phyloP scores from a whole-genome alignment of 2,329 filamentous ascomycete species.

The Thermomyces lanuginosus region DNA sequence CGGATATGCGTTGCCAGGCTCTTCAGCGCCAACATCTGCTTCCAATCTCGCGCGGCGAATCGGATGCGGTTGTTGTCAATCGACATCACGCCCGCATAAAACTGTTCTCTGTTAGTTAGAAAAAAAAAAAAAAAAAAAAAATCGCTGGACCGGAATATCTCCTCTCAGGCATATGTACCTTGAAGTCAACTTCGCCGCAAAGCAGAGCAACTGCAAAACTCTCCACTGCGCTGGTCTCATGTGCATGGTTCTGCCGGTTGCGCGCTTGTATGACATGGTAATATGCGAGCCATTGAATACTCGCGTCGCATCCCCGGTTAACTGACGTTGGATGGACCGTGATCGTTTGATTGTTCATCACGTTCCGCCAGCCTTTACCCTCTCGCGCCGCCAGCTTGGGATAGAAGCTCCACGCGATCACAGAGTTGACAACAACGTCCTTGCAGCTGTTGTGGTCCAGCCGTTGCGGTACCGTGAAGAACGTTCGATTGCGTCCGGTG shows the following conservation, averaged over 20 bases:
- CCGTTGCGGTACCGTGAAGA: conserved; percentile 65
- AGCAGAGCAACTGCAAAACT: conserved; percentile 70
- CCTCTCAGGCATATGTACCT: conserved; percentile 33
- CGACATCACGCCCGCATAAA: conserved; percentile 73
- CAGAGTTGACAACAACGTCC: conserved; percentile 60
- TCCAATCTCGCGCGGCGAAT: conserved; percentile 77
- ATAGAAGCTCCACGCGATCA: conserved; percentile 90
- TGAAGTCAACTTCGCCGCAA: conserved; percentile 77
- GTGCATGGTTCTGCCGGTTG: conserved; percentile 67
- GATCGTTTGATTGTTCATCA: conserved; percentile 83
- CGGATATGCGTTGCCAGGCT: conserved; percentile 55
- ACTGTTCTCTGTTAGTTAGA: conserved; percentile 26
- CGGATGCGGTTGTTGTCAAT: conserved; percentile 76
- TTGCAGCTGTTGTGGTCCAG: conserved; percentile 64
- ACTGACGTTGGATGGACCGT: conserved; percentile 77
- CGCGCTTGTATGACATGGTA: conserved; percentile 94
- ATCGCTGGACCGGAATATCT: neutral
- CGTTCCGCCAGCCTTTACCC: conserved; percentile 73
- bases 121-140: neutral
- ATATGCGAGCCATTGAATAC: conserved; percentile 70
- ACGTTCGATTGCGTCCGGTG: conserved; percentile 50
- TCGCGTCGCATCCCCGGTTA: conserved; percentile 47
- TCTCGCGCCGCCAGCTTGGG: conserved; percentile 79
- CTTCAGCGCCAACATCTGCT: conserved; percentile 78
- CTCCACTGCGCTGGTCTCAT: conserved; percentile 68